Base-by-base conservation (phyloP, 2,329 filamentous ascomycete genomes). In the Exophiala spinifera region DNA sequence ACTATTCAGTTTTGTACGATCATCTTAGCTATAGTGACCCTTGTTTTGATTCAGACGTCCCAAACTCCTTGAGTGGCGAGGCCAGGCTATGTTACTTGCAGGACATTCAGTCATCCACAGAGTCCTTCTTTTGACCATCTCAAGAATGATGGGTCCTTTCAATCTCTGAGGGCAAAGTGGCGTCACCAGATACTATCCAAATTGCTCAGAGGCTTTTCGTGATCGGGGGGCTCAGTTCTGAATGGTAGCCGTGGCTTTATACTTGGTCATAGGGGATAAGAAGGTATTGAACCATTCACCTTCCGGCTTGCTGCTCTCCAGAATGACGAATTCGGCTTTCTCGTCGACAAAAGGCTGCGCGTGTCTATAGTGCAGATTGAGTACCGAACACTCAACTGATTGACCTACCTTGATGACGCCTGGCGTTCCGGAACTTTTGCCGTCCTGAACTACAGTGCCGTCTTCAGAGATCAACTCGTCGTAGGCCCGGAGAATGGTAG, bases 301-400 rank as follows among this genome's bases (percentile, higher is more conserved):
- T 40, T 49, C 47, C 25, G 47, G 47, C 47, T 49, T 49, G 19
- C 31, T 40, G 47, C 47, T 49, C 34, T 49, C 47, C 47, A 49
- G 11, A 40, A 49, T 49, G 47, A 49, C 47, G 34, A 40, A 49
- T 49, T 49, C 47, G n/a, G 47, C 47, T 40, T 49, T 49, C 19
- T 42, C 33, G 34, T 49, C 47, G 19, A 40, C 31, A 40, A 40
- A 49, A 21, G 47, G 47, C 34, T 31, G 28, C 28, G 28, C 28
- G 28, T 31, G 28, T 31, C 28, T 45, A 49, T 74, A 73, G 45
- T 69, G 69, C 11, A 75, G 64, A 3, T 73, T 64, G 11, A 71
- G 71, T 57, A 69, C 62, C 4, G 64, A 65, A 46, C 74, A 58
- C 61, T 76, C 74, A 6, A 74, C 70, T 4, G 65, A 65, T 59